Evolutionary conservation across 2,329 filamentous ascomycete genomes (phyloP), one percentile per base, ranked within the genome.

Genomic region (Mycosphaerelloides madeirae): DNA sequence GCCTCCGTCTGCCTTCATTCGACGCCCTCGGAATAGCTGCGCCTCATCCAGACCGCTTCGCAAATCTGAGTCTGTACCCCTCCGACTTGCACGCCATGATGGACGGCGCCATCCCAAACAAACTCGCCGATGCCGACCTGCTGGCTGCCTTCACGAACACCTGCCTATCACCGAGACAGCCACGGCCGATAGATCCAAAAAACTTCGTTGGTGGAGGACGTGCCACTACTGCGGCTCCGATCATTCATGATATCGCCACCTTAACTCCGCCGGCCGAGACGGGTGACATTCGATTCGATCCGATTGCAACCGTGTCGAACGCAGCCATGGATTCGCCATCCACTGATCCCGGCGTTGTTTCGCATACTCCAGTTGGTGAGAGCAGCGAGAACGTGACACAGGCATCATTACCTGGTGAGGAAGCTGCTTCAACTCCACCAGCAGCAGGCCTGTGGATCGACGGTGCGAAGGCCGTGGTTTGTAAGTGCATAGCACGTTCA

Each of bases 1-100:
- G 61, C 46, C 61, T 79, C 31, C 72, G 75, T 41, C 67, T 79
- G 13, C 76, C 75, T 4, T 74, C 75, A 2, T 78, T 79, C 55
- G 69, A 78, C 43, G 63, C 68, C 14, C 65, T 78, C 38, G 74
- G 73, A 28, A 76, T 76, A 46, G 68, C 69, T 41, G 65, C 67
- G 38, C 70, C 73, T 35, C 68, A 72, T 62, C 67, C 71, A 49
- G 65, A 72, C 55, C 58, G 64, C 49, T 54, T 66, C 39, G 52
- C 51, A 31, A 41, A 52, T 28, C 47, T 49, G 28, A 40, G 52
- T 53, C 36, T 54, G 58, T 36, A 59, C 46, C 22, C 22, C 5
- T 25, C 36, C 36, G 28, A 28, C 13, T 20, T 33, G 38, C 18
- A 32, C 6, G 18, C 35, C 9, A 28, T 41, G 25, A 44, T 36